These are phyloP conservation scores for Debaryomyces subglobosus DNA, from an alignment of 1,139 yeast genomes.

Conservation along the genomic window DNA sequence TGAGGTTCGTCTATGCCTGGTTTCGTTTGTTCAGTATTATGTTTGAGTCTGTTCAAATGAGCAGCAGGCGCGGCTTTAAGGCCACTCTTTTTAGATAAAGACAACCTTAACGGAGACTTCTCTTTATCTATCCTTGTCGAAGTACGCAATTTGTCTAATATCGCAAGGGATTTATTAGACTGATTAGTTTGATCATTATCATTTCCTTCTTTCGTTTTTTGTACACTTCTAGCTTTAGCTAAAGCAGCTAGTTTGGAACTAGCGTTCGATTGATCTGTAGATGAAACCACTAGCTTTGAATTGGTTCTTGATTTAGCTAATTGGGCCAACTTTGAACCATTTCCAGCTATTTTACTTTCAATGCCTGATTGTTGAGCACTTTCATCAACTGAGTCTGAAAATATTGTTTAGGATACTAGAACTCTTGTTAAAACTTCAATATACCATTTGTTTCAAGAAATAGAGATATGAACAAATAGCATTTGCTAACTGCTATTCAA, in stretches of 20 bases:
- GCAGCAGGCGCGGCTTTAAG: not conserved
- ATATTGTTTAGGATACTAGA: slow-evolving; percentile 25
- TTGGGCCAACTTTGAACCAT: slow-evolving; percentile 22
- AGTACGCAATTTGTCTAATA: slow-evolving; percentile 21
- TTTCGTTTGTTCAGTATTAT: not conserved
- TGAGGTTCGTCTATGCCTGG: not conserved
- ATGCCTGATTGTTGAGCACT: not conserved
- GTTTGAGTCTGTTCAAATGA: not conserved
- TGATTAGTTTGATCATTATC: not conserved
- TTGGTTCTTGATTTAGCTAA: slow-evolving; percentile 22
- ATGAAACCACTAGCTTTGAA: not conserved
- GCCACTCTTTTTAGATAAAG: not conserved
- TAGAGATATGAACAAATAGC: slow-evolving; percentile 1
- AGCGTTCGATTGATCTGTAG: not conserved
- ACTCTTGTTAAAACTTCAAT: slow-evolving; percentile 15
- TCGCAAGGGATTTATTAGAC: slow-evolving; percentile 24
- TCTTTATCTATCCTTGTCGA: not conserved
- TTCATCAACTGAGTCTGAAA: slow-evolving; percentile 2
- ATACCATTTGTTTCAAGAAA: slow-evolving; percentile 9
- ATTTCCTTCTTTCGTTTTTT: not conserved
- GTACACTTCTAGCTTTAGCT: slow-evolving; percentile 43
- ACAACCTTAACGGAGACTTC: not conserved
- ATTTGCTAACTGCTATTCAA: not conserved
- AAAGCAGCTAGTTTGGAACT: slow-evolving; percentile 49
- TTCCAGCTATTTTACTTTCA: not conserved